Percentiles rank a stretch among this genome's conserved stretches.
Evolutionary conservation across 257 asterid species (phyloP).

Genomic region (Verbascum thapsus): DNA sequence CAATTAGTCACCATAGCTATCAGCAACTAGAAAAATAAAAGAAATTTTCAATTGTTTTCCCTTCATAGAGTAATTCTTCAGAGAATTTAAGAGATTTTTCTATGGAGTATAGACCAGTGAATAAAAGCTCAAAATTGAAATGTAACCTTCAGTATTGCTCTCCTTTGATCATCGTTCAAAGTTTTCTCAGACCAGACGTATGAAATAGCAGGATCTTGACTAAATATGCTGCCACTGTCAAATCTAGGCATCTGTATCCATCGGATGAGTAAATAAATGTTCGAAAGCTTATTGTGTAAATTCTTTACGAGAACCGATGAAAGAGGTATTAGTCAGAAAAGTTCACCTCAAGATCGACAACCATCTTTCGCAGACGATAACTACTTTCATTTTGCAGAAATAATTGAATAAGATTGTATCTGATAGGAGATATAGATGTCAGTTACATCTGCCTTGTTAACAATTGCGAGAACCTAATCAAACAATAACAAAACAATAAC

Average conservation of each 20-base stretch:
- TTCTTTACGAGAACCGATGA: constrained; percentile 22
- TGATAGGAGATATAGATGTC: constrained; percentile 34
- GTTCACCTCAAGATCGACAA: constrained; percentile 89
- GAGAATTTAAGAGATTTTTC: neutral
- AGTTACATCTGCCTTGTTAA: constrained; percentile 11
- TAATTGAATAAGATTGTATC: constrained; percentile 90
- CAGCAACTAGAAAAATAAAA: constrained; percentile 30
- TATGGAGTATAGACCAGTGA: constrained; percentile 8
- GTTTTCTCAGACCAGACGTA: constrained; percentile 78
- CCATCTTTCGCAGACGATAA: constrained; percentile 74
- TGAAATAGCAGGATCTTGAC: constrained; percentile 96
- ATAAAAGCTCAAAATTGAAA: constrained; percentile 15
- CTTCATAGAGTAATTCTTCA: constrained; percentile 12
- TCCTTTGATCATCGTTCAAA: constrained; percentile 90
- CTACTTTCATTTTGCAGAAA: constrained; percentile 73
- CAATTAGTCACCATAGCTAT: constrained; percentile 21
- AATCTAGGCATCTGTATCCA: constrained; percentile 77
- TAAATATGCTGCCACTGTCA: constrained; percentile 83
- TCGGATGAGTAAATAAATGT: constrained; percentile 26
- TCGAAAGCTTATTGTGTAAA: constrained; percentile 6
- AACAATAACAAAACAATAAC: too few relatives aligned
- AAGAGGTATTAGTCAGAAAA: constrained; percentile 12
- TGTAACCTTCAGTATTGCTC: constrained; percentile 87
- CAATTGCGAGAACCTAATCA: constrained; percentile 16
- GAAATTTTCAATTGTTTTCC: neutral